A percentile compares a stretch with the other conserved stretches of the same genome.
Evolutionary conservation across 305 asterid species (phyloP).

Genomic region (Striga hermonthica): DNA sequence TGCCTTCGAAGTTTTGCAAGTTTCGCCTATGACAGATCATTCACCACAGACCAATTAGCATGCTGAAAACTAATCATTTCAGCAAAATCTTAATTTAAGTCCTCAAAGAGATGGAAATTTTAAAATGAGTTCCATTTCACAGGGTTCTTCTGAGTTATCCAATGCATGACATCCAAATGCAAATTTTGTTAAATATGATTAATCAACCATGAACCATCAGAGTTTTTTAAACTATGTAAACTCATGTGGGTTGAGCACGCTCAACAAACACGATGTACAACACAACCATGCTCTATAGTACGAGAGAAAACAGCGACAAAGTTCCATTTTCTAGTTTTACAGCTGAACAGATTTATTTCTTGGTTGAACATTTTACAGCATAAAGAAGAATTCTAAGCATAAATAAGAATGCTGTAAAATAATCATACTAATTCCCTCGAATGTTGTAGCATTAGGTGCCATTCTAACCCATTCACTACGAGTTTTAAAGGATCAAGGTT

Average conservation of each 20-base stretch:
- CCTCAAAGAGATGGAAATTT: neutral
- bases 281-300: neutral
- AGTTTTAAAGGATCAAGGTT: constrained; percentile 6
- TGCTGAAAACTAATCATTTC: constrained; percentile 7
- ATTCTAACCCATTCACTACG: neutral
- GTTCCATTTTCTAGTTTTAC: neutral
- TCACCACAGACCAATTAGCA: constrained; percentile 26
- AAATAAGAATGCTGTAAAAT: too few species aligned
- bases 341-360: neutral
- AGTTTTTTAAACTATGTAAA: too few species aligned
- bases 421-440: too few species aligned
- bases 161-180: too few species aligned
- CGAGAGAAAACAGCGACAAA: neutral
- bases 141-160: too few species aligned
- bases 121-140: neutral
- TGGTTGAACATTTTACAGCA: neutral
- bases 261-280: constrained; percentile 7
- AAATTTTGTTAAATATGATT: too few species aligned
- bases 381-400: too few species aligned
- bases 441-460: too few species aligned
- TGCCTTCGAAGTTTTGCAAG: constrained; percentile 97
- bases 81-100: neutral
- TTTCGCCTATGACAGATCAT: constrained; percentile 59
- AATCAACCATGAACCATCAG: too few species aligned
- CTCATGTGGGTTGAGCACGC: neutral